Evolutionary conservation across 1,284 basidiomycete genomes (phyloP).

Genomic region (Prillingera fragicola): DNA sequence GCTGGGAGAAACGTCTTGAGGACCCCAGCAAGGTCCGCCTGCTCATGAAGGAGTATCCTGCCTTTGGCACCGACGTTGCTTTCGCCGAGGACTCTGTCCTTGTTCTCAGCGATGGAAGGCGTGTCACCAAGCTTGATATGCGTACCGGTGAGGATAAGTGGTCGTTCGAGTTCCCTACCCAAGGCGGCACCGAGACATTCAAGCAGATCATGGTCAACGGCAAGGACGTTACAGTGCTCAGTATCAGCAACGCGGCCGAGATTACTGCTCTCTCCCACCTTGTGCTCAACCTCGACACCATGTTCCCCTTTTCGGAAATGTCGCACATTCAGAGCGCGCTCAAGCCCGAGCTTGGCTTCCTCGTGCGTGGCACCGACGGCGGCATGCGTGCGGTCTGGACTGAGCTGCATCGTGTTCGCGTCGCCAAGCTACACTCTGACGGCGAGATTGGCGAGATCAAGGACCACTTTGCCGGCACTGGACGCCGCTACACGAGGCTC

Average conservation of each 20-base stretch:
- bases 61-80: constrained; percentile 51
- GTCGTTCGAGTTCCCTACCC: constrained; percentile 34
- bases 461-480: constrained; percentile 46
- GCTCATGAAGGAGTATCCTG: too few relatives aligned
- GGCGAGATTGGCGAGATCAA: constrained; percentile 53
- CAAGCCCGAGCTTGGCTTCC: constrained; percentile 50
- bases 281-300: constrained; percentile 56
- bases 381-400: constrained; percentile 59
- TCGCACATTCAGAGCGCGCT: constrained; percentile 58
- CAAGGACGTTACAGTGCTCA: constrained; percentile 61
- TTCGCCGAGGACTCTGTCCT: constrained; percentile 38
- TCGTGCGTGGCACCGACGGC: constrained; percentile 21
- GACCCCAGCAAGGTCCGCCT: constrained; percentile 37
- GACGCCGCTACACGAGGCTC: constrained; percentile 22
- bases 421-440: constrained; percentile 18
- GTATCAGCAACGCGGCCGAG: constrained; percentile 59
- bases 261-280: constrained; percentile 67
- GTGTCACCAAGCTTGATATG: constrained; percentile 29
- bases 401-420: constrained; percentile 55
- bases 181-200: constrained; percentile 61
- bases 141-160: constrained; percentile 31
- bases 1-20: constrained; percentile 71
- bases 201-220: constrained; percentile 57
- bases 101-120: constrained; percentile 35
- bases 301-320: constrained; percentile 53